Evolutionary conservation across 805 yeast species (phyloP).

Genomic region (Pichia cephalocereana): DNA sequence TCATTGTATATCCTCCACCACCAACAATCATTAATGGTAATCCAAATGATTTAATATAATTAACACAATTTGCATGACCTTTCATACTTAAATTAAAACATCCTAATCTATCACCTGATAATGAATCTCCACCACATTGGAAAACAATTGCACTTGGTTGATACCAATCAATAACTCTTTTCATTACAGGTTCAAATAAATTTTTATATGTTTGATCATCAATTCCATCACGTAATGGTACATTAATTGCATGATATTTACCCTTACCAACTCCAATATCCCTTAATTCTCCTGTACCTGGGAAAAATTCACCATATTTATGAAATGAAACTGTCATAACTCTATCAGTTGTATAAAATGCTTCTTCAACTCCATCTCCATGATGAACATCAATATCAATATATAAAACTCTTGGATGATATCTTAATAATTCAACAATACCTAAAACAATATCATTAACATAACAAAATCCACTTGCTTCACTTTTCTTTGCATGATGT

Average conservation of each 20-base stretch:
- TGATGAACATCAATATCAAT: slow-evolving; percentile 90
- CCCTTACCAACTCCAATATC: slow-evolving; percentile 84
- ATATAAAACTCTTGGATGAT: slow-evolving; percentile 78
- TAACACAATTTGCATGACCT: slow-evolving; percentile 95
- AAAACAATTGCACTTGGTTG: slow-evolving; percentile 95
- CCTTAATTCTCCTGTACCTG: slow-evolving; percentile 83
- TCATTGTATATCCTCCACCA: slow-evolving; percentile 97
- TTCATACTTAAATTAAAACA: slow-evolving; percentile 88
- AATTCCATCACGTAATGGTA: slow-evolving; percentile 85
- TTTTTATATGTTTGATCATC: slow-evolving; percentile 84
- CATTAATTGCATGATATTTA: slow-evolving; percentile 74
- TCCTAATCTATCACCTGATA: slow-evolving; percentile 92
- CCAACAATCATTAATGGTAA: slow-evolving; percentile 91
- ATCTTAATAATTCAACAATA: slow-evolving; percentile 66
- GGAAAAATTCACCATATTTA: slow-evolving; percentile 88
- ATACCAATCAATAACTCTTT: slow-evolving; percentile 70
- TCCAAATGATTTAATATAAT: slow-evolving; percentile 75
- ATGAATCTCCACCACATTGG: slow-evolving; percentile 97
- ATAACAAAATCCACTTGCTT: slow-evolving; percentile 87
- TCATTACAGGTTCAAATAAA: slow-evolving; percentile 81
- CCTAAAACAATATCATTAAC: slow-evolving; percentile 85
- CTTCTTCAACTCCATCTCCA: slow-evolving; percentile 95
- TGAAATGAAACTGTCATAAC: slow-evolving; percentile 89
- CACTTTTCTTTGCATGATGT: slow-evolving; percentile 87
- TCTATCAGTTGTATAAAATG: slow-evolving; percentile 83